These are phyloP conservation scores for Botrytis squamosa DNA, from an alignment of 2,329 filamentous ascomycete genomes.

Conservation along the genomic window DNA sequence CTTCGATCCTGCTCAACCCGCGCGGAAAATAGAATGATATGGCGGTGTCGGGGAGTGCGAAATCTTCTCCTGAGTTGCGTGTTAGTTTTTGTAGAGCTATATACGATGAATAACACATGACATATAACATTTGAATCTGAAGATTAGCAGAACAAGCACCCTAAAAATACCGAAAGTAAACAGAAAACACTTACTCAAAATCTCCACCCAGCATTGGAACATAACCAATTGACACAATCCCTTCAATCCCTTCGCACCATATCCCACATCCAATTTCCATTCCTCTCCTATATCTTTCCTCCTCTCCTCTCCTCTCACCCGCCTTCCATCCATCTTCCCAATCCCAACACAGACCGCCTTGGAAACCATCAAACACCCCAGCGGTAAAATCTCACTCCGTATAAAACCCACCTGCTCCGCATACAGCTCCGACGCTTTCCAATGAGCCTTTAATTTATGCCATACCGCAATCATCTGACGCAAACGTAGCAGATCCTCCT, in stretches of 20 bases:
- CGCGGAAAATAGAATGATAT: background rate
- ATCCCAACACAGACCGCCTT: background rate
- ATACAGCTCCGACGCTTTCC: background rate
- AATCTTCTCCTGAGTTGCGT: background rate
- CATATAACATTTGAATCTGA: background rate
- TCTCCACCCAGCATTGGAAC: background rate
- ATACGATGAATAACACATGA: background rate
- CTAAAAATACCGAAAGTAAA: background rate
- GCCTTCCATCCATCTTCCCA: background rate
- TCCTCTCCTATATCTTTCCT: background rate
- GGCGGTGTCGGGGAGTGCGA: background rate
- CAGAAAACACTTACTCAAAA: background rate
- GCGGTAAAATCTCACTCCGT: background rate
- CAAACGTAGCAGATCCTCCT: background rate
- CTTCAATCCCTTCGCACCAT: background rate
- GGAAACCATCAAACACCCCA: background rate
- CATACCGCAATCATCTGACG: background rate
- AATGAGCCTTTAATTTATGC: background rate
- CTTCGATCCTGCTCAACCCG: background rate
- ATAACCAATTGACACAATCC: constrained; percentile 1
- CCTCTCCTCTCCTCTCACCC: background rate
- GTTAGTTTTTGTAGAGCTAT: background rate
- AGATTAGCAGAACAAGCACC: rapidly evolving
- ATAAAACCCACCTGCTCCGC: background rate
- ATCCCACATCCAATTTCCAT: background rate